phyloP scores from a whole-genome alignment of 345 rosid species.

The Kernera saxatilis region DNA sequence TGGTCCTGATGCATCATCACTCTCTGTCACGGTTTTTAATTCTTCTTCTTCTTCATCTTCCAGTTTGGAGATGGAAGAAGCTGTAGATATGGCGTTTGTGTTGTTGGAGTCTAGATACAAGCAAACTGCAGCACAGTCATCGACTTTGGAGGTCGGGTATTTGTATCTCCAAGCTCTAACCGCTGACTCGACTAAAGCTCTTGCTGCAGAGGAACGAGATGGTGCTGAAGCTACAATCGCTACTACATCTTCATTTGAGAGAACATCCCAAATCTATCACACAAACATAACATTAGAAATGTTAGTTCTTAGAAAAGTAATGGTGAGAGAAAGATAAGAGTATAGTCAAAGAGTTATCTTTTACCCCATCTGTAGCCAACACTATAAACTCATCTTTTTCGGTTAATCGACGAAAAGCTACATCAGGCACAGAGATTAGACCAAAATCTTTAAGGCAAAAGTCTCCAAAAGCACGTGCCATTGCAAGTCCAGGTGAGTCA shows the following conservation, averaged over 20 bases:
- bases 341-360: slow-evolving; percentile 10
- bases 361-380: slow-evolving; percentile 97
- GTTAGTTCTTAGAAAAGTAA: background rate
- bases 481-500: slow-evolving; percentile 97
- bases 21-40: slow-evolving; percentile 20
- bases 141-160: slow-evolving; percentile 89
- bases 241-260: slow-evolving; percentile 81
- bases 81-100: slow-evolving; percentile 38
- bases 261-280: slow-evolving; percentile 91
- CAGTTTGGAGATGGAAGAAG: slow-evolving; percentile 31
- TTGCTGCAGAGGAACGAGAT: slow-evolving; percentile 67
- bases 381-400: slow-evolving; percentile 86
- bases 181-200: slow-evolving; percentile 76
- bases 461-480: slow-evolving; percentile 99
- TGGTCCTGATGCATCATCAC: slow-evolving; percentile 30
- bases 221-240: slow-evolving; percentile 73
- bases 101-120: slow-evolving; percentile 58
- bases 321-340: background rate
- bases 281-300: background rate
- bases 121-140: slow-evolving; percentile 97
- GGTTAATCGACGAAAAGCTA: slow-evolving; percentile 56
- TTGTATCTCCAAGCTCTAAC: slow-evolving; percentile 87
- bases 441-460: slow-evolving; percentile 98
- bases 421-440: slow-evolving; percentile 89
- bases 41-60: slow-evolving; percentile 36